Percentiles rank a stretch among this genome's conserved stretches.
phyloP scores from a whole-genome alignment of 768 basidiomycete genomes.

The Hygrophoropsis aurantiaca region DNA sequence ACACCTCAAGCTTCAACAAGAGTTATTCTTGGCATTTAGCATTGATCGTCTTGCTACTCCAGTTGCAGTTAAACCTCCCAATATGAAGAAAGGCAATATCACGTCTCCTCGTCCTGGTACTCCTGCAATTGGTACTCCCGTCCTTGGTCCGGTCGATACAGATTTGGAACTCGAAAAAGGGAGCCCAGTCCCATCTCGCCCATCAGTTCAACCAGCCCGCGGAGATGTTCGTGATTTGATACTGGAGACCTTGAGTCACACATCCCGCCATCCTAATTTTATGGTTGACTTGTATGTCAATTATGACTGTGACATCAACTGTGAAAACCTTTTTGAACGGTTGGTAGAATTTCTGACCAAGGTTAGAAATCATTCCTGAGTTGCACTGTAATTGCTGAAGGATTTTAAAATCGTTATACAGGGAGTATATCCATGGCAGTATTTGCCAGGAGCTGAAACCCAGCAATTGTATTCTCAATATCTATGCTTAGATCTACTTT shows the following conservation, averaged over 20 bases:
- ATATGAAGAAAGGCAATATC: conserved; percentile 32
- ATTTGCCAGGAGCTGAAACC: conserved; percentile 54
- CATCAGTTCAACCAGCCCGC: conserved; percentile 71
- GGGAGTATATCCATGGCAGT: conserved; percentile 78
- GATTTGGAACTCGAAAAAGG: conserved; percentile 49
- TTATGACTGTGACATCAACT: conserved; percentile 96
- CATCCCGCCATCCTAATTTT: conserved; percentile 82
- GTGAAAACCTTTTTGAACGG: conserved; percentile 93
- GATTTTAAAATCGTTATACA: conserved; percentile 27
- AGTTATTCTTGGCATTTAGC: conserved; percentile 91
- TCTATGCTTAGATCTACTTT: conserved; percentile 82
- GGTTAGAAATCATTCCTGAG: conserved; percentile 40
- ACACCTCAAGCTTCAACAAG: conserved; percentile 90
- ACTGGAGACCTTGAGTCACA: conserved; percentile 80
- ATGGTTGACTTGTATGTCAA: conserved; percentile 96
- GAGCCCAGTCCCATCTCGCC: conserved; percentile 49
- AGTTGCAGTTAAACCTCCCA: conserved; percentile 23
- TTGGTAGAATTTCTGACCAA: conserved; percentile 86
- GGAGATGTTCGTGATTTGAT: conserved; percentile 89
- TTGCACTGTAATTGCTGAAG: conserved; percentile 1
- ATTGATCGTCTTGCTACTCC: conserved; percentile 85
- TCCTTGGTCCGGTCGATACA: conserved; percentile 35
- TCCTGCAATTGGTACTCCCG: conserved; percentile 44
- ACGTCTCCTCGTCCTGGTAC: conserved; percentile 56
- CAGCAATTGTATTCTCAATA: conserved; percentile 81